Base-by-base conservation (phyloP, 441 rosid species). In the Corymbia calophylla region DNA sequence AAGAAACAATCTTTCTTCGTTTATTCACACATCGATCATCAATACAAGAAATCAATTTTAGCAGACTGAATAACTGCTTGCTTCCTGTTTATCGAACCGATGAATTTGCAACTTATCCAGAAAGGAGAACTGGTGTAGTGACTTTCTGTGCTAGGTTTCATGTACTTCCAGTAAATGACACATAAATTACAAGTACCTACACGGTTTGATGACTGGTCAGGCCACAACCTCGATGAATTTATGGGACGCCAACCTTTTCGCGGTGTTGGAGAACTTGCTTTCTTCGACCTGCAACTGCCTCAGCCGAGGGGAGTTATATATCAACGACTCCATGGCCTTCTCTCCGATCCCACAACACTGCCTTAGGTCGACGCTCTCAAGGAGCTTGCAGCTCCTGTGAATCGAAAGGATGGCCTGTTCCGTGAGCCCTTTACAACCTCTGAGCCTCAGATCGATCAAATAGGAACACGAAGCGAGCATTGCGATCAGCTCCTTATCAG, bases 341-440 rank as follows among this genome's bases (percentile, higher is more conserved):
- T 92, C 77, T 54, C 87, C 91, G 32, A 97, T 93, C 89, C 93
- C 88, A 9, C 73, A 68, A 58, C 99, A 97, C 44, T 91, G 86
- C 89, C 91, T 88, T 27, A 97, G 87, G 88, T 96, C 98, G 13
- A 97, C 73, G 88, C 15, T 84, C 92, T 92, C 93, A 85, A 97
- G 91, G 51, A 56, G 87, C 91, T 89, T 93, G 93, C 98, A 96
- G 58, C 91, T 92, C 91, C 91, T 96, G 49, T 90, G 88, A 91
- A 96, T 77, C 12, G 92, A 93, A 64, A 91, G 54, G 90, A 96
- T 84, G 48, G 95, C 91, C n/a, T 49, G 70, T 29, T 90, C 90
- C 6, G 94, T 93, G 81, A 97, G 92, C 80, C 93, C 89, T 86
- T 91, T 92, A 87, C 99, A 97, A 1, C 96, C 98, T 90, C 97